Base-by-base conservation (phyloP, 2,329 filamentous ascomycete species). In the Xylaria sp. region DNA sequence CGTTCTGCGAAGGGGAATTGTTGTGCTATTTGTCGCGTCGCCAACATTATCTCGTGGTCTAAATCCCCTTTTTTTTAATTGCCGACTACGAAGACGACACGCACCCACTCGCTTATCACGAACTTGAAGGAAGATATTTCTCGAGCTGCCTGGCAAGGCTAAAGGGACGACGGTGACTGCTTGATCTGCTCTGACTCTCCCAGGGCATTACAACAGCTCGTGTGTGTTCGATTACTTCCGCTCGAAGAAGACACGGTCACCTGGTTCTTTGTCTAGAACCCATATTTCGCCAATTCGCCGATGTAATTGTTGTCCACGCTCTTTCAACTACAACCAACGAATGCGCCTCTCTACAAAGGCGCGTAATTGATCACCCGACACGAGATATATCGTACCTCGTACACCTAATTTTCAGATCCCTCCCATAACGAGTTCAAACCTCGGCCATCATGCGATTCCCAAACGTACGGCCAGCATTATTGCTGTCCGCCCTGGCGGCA, bases 401-500 rank as follows among this genome's bases (percentile, higher is more conserved):
- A 62, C 23, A 57, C 39, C 23, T 69, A 72, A 74, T 73, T 67
- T 68, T 58, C 37, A 54, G 54, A 51, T 63, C 52, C 28, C 25
- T 64, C 59, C 61, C 58, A 62, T 25, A 51, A 64, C 59, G 54
- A 46, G 41, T 28, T 65, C 50, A 13, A 66, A n/a, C 57, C 13
- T 64, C 58, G 54, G 41, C 65, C 78, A 83, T 66, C 25, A 88
- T 88, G 86, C 82, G 83, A 81, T 83, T 82, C 75, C 80, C 82
- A 66, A 76, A 81, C 58, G 78, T 81, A 74, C 80, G 82, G 76
- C 83, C 85, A 74, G 76, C 86, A 65, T 78, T 83, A 73, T 75
- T 84, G 65, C 76, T 87, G 74, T 80, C 84, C 78, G 81, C 82
- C 62, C 75, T 86, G 74, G 81, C 82, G 70, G 77, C 81, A 50